These are phyloP conservation scores for Aspergillus wentii DNA, from an alignment of 495 filamentous ascomycete species.

Conservation along the genomic window DNA sequence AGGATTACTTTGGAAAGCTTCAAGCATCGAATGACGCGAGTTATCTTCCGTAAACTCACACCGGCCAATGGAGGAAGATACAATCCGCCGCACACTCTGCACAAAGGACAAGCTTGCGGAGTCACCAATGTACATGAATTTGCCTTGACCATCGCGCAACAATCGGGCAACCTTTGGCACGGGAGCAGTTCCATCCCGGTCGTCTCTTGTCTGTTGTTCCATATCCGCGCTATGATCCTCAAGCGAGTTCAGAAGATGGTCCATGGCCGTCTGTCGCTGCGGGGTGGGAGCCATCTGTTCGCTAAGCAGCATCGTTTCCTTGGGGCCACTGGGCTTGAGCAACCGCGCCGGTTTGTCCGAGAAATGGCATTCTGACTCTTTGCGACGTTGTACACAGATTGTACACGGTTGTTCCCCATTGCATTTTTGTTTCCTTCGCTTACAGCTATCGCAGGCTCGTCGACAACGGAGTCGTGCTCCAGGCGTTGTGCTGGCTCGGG, in stretches of 20 bases:
- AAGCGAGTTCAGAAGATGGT: conserved; percentile 33
- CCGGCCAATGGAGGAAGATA: conserved; percentile 58
- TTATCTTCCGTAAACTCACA: conserved; percentile 68
- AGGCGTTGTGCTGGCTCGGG: conserved; percentile 28
- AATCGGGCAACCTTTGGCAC: conserved; percentile 46
- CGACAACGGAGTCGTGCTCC: conserved; percentile 36
- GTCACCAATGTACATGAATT: conserved; percentile 67
- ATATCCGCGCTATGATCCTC: conserved; percentile 31
- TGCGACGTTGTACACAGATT: conserved; percentile 56
- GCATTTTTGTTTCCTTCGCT: conserved; percentile 76
- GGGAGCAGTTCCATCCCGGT: conserved; percentile 35
- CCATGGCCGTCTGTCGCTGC: conserved; percentile 37
- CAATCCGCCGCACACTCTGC: conserved; percentile 67
- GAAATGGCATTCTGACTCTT: conserved; percentile 43
- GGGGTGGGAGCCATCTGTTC: conserved; percentile 29
- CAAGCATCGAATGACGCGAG: conserved; percentile 62
- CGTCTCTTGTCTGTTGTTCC: conserved; percentile 29
- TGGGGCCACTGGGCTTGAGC: conserved; percentile 27
- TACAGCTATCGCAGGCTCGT: conserved; percentile 70
- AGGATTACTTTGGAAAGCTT: conserved; percentile 45
- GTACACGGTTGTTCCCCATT: conserved; percentile 67
- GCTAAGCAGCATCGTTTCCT: conserved; percentile 37
- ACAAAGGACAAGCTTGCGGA: conserved; percentile 68
- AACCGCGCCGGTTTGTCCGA: conserved; percentile 38
- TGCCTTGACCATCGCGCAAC: conserved; percentile 48